phyloP scores from a whole-genome alignment of 1,284 basidiomycete genomes.

The Peniophora sp. region DNA sequence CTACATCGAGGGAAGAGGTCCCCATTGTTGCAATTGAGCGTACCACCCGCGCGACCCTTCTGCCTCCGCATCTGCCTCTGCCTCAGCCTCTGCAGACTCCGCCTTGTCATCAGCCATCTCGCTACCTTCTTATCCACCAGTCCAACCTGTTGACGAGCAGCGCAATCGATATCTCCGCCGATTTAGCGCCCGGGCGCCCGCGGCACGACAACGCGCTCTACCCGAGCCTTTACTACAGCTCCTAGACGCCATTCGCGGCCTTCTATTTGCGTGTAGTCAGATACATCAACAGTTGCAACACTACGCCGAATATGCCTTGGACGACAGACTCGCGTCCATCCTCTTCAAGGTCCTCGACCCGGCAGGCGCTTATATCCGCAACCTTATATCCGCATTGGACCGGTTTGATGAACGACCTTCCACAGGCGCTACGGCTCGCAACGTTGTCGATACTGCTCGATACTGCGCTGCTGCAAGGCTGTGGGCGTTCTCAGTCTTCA shows the following conservation, averaged over 20 bases:
- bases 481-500: conserved; percentile 79
- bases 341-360: conserved; percentile 82
- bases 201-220: conserved; percentile 61
- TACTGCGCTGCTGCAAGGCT: conserved; percentile 83
- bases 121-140: conserved; percentile 16
- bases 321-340: conserved; percentile 80
- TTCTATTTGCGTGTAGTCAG: conserved; percentile 90
- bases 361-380: conserved; percentile 75
- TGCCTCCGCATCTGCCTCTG: conserved; percentile 30
- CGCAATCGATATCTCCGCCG: conserved; percentile 92
- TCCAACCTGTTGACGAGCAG: conserved; percentile 66
- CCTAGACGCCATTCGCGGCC: conserved; percentile 84
- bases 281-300: conserved; percentile 87
- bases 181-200: conserved; percentile 67
- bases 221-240: conserved; percentile 69
- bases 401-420: conserved; percentile 66
- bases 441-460: conserved; percentile 77
- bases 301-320: conserved; percentile 80
- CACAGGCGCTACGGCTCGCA: conserved; percentile 69
- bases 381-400: conserved; percentile 85
- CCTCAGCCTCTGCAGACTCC: too few species aligned
- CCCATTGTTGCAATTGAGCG: background rate
- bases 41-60: conserved; percentile 26
- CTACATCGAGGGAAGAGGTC: too few species aligned
- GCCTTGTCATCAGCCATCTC: too few species aligned